Evolutionary conservation across 1,284 basidiomycete genomes (phyloP), one percentile per base, ranked within the genome.

Genomic region (Malassezia arunalokei): DNA sequence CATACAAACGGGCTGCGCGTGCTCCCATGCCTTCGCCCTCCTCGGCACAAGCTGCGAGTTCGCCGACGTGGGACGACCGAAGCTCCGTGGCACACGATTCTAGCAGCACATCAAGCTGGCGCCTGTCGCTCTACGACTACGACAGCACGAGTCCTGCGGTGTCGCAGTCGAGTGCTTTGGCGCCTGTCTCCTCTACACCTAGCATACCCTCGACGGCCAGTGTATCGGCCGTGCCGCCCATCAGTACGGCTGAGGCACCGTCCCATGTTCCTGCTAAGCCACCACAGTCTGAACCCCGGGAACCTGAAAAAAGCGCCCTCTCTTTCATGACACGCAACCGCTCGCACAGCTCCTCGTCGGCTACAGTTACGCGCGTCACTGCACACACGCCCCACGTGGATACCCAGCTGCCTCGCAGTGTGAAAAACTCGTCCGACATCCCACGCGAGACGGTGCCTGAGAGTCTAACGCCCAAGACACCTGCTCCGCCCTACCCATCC

Each of bases 121-220:
- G 44, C 35, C 11, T 47, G 44, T 33, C 29, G n/a, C 20, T 47
- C 33, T 47, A 47, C 37, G 24, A 47, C n/a, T 47, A 47, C 37
- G 44, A 47, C 35, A 14, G 24, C 9, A 27, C 44, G 27, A 28
- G 35, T 20, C 44, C 17, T 12, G 17, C n/a, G 12, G n/a, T 24
- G 20, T 39, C 33, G 15, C 33, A 11, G 15, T 2, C 33, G 15
- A 12, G 33, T 5, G 33, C 11, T 35, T 15, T 35, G 11, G 33
- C 33, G 11, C 33, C 33, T 35, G 15, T 35, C 11, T 35, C 33
- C 2, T 35, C 33, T 35, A 15, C 33, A 35, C 33, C 33, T 15
- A 35, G 11, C 33, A 15, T 35, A 12, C 33, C 33, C 11, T 2
- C 33, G 11, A 15, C 15, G 33, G 33, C 11, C 15, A 15, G 33